Evolutionary conservation across 495 filamentous ascomycete genomes (phyloP), one percentile per base, ranked within the genome.

Genomic region (Mytilinidion resinicola): DNA sequence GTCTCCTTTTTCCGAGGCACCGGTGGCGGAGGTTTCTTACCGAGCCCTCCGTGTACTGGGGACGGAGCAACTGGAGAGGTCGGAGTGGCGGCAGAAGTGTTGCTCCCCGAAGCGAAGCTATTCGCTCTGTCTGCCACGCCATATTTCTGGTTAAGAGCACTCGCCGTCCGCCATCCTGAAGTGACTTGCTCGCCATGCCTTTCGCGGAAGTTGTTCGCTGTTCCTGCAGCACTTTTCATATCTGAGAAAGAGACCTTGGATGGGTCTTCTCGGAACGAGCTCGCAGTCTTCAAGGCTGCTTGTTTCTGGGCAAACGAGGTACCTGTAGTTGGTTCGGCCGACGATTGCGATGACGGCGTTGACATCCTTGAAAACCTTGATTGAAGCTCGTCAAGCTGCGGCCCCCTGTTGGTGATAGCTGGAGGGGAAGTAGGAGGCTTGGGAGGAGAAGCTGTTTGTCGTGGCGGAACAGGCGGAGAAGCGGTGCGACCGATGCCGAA

Each of bases 121-220:
- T 48, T 60, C 4, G 60, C 48, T 58, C 54, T 67, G 41, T 72
- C 70, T 55, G 62, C 66, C 57, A 74, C 69, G 12, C 71, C 71
- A 62, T 81, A 80, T 55, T 80, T 84, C 53, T 78, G 72, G 36
- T 80, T 77, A 60, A 87, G 51, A 0, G 74, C 77, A 47, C 78
- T 79, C 12, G 83, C 81, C n/a, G 77, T 78, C 65, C 80, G 74
- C 69, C 79, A 76, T 0, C 87, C 89, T 8, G 80, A 73, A 2
- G 84, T 79, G 7, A 90, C 83, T 66, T 90, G 84, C 25, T 85
- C 86, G 5, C 82, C 82, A 68, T 90, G 86, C 48, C 84, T 61
- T 68, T 88, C 82, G 19, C 86, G 84, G 66, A 91, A 90, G 62
- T 84, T 88, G 52, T 83, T 83, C 10, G 81, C 76, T 21, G 86